phyloP scores from a whole-genome alignment of 352 stramenopile species.

The Phytopythium vexans region DNA sequence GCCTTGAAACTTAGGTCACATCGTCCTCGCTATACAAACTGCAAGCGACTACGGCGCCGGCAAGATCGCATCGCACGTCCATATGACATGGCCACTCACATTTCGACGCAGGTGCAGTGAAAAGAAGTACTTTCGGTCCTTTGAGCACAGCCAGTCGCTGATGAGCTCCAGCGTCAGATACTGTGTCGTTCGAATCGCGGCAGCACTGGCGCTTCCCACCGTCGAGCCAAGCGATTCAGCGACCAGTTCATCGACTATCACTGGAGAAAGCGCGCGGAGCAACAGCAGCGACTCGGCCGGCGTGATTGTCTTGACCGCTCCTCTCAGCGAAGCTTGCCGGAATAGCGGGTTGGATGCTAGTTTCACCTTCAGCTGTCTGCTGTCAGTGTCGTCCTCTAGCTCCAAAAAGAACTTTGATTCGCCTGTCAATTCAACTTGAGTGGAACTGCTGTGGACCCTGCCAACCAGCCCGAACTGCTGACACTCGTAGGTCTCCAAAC shows the following conservation, averaged over 20 bases:
- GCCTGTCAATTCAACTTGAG: conserved; percentile 1
- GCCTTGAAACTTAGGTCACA: too few relatives aligned
- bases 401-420: conserved; percentile 13
- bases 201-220: background rate
- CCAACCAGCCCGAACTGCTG: conserved; percentile 27
- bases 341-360: conserved; percentile 22
- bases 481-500: conserved; percentile 24
- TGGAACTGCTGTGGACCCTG: conserved; percentile 9
- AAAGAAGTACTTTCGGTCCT: conserved; percentile 21
- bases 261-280: conserved; percentile 21
- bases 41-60: background rate
- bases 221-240: conserved; percentile 2
- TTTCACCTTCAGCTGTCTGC: conserved; percentile 15
- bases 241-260: conserved; percentile 20
- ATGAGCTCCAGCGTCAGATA: conserved; percentile 18
- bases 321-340: conserved; percentile 14
- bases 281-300: conserved; percentile 17
- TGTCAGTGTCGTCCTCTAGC: conserved; percentile 14
- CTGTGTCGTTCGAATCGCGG: background rate
- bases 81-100: conserved; percentile 14
- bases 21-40: too few relatives aligned
- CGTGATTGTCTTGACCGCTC: conserved; percentile 10
- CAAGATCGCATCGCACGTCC: conserved; percentile 33
- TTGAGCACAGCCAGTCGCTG: conserved; percentile 13
- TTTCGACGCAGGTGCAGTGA: conserved; percentile 29